Base-by-base conservation (phyloP, 495 filamentous ascomycete genomes). In the Penicillium ochrochloron region DNA sequence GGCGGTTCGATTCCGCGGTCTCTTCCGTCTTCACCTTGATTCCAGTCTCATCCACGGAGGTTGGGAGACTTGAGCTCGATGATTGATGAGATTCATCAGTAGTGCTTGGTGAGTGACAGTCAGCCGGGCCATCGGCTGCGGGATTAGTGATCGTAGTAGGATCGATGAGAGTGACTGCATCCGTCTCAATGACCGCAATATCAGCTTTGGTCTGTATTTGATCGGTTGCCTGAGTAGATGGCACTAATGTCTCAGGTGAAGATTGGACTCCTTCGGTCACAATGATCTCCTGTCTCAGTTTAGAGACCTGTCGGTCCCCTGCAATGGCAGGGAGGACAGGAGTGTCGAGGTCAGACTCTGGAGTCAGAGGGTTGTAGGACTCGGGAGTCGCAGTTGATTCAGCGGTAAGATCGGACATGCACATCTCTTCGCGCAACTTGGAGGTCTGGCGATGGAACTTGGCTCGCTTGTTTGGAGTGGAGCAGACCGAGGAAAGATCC, bases 351-450 rank as follows among this genome's bases (percentile, higher is more conserved):
- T 68, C 44, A 7, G 67, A 61, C 19, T 62, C 64, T 12, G 67
- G 63, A 10, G 69, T 68, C 21, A 55, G 59, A 9, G 64, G 62
- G 29, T 44, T 42, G 8, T 69, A 66, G 4, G 64, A 51, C 42
- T 66, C 68, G 1, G 60, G 53, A n/a, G 66, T 70, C 9, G 59
- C 31, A 4, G 66, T 67, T 52, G 66, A 53, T 33, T 67, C 72
- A 5, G 53, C 50, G 10, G 60, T 27, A 50, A 73, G 56, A 34
- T 80, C 79, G 52, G 76, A 64, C 23, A 75, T 66, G 27, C 74
- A 75, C 12, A 82, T 69, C 41, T 79, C 77, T 59, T 80, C 75
- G 44, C 78, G 70, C 39, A 81, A 37, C 31, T 81, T 82, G 3
- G 80, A 82, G 17, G 60, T 69, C 50, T 76, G 78, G 7, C 67